Evolutionary conservation across 73 alveolate genomes (phyloP).

Genomic region (Paramecium caudatum): DNA sequence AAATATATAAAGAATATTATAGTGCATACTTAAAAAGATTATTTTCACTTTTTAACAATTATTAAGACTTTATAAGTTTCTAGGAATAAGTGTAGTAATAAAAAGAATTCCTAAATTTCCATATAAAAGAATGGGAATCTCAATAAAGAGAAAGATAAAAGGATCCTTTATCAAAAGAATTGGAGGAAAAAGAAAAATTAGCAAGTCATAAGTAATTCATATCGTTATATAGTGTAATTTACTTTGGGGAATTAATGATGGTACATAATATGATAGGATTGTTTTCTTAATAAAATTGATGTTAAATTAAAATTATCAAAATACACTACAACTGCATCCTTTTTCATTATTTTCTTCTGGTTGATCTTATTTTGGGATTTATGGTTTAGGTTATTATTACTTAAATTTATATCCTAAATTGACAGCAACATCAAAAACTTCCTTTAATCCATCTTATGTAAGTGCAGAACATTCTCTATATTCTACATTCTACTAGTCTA

Average conservation of each 20-base stretch:
- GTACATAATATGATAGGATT: background rate
- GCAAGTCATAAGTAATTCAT: background rate
- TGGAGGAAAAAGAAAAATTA: background rate
- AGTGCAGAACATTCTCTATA: slow-evolving; percentile 75
- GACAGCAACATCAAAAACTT: slow-evolving; percentile 67
- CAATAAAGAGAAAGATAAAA: background rate
- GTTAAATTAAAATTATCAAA: slow-evolving; percentile 21
- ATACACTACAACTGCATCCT: background rate
- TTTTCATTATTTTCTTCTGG: background rate
- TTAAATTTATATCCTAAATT: background rate
- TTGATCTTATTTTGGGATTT: background rate
- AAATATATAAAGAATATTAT: background rate
- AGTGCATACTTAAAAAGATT: background rate
- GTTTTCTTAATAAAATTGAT: background rate
- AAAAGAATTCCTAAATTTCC: background rate
- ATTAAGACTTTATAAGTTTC: background rate
- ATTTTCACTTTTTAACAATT: background rate
- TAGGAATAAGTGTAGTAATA: background rate
- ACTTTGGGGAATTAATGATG: background rate
- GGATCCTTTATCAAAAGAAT: background rate
- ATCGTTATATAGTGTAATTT: background rate
- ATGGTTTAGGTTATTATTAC: background rate
- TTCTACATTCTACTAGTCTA: background rate
- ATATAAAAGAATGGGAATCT: background rate
- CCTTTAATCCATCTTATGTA: slow-evolving; percentile 63